Conservation (phyloP, 345 rosid species). For the Cardamine resedifolia region DNA sequence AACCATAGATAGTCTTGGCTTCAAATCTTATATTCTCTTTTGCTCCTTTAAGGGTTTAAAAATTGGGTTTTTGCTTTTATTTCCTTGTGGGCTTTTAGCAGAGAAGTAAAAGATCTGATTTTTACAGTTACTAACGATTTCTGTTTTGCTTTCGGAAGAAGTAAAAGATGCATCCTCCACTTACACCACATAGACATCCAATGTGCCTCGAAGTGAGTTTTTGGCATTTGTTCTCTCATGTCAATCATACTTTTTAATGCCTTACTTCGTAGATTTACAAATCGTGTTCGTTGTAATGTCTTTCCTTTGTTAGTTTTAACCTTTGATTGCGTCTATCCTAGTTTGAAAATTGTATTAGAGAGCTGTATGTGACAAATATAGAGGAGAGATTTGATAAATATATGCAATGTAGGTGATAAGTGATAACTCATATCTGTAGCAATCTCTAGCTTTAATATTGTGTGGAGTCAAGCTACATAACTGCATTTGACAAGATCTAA, state of each 20-base stretch:
- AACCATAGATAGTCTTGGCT: neutral
- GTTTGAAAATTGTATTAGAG: neutral
- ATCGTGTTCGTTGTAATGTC: neutral
- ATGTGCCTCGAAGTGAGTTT: constrained; percentile 85
- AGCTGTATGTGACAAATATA: neutral
- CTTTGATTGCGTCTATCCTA: neutral
- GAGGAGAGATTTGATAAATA: neutral
- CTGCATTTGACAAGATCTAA: neutral
- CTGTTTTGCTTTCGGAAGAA: constrained; percentile 7
- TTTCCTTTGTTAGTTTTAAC: neutral
- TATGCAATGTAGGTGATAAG: neutral
- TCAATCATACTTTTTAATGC: neutral
- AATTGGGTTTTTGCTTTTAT: neutral
- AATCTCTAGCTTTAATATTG: neutral
- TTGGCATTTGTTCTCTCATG: neutral
- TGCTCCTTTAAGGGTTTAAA: neutral
- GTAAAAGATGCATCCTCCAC: constrained; percentile 78
- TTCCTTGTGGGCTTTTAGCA: neutral
- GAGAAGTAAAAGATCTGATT: constrained; percentile 11
- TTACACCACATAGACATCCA: constrained; percentile 86
- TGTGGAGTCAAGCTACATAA: neutral
- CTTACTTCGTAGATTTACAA: neutral
- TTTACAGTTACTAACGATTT: constrained; percentile 1
- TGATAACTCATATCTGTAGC: neutral
- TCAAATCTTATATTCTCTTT: neutral